A percentile compares a stretch with the other conserved stretches of the same genome.
These are phyloP conservation scores for Erythrobasidium yunnanense DNA, from an alignment of 768 basidiomycete species.

Conservation along the genomic window DNA sequence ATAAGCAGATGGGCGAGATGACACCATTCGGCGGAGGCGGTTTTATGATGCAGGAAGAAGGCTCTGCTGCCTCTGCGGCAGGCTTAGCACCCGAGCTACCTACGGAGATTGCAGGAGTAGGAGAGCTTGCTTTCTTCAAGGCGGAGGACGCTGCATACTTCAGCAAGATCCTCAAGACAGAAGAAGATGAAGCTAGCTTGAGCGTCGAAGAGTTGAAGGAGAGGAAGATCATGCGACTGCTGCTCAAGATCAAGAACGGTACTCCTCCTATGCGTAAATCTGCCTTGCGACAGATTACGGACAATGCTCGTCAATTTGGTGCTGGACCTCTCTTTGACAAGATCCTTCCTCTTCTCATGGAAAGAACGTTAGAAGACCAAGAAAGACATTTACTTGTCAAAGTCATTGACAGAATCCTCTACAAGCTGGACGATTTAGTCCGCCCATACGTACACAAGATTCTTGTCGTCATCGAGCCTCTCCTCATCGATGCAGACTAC, in stretches of 20 bases:
- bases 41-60: slow-evolving; percentile 89
- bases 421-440: slow-evolving; percentile 97
- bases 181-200: slow-evolving; percentile 79
- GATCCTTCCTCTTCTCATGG: slow-evolving; percentile 95
- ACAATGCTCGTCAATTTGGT: slow-evolving; percentile 96
- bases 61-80: slow-evolving; percentile 71
- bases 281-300: slow-evolving; percentile 92
- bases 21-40: slow-evolving; percentile 55
- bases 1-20: slow-evolving; percentile 50
- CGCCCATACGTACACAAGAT: slow-evolving; percentile 99
- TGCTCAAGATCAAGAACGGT: slow-evolving; percentile 98
- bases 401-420: slow-evolving; percentile 94
- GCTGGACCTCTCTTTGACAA: slow-evolving; percentile 98
- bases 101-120: slow-evolving; percentile 95
- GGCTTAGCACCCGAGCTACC: slow-evolving; percentile 87
- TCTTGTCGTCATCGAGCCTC: slow-evolving; percentile 95
- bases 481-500: slow-evolving; percentile 90
- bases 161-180: slow-evolving; percentile 51
- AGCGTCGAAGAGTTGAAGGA: slow-evolving; percentile 98
- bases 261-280: slow-evolving; percentile 97
- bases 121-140: slow-evolving; percentile 95
- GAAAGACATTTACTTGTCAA: slow-evolving; percentile 96
- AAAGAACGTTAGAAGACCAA: slow-evolving; percentile 87
- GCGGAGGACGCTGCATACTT: slow-evolving; percentile 97
- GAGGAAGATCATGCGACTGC: slow-evolving; percentile 93